phyloP scores from a whole-genome alignment of 352 stramenopile genomes.

The Pythium inflatum region DNA sequence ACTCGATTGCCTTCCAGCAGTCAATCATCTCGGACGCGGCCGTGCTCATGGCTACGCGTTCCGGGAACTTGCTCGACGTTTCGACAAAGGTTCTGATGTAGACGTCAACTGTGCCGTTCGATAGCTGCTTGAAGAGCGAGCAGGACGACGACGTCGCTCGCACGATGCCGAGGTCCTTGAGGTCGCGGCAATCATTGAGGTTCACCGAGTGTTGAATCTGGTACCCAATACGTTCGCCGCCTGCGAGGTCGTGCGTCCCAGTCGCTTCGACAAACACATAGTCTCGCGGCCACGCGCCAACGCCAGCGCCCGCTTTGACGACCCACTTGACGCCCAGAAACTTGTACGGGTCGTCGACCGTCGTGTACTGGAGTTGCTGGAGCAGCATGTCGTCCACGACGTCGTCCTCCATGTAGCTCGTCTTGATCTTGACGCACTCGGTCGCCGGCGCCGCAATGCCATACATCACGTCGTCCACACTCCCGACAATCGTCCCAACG shows the following conservation, averaged over 20 bases:
- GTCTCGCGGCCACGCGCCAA: slow-evolving; percentile 42
- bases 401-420: slow-evolving; percentile 15
- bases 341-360: slow-evolving; percentile 29
- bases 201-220: slow-evolving; percentile 46
- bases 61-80: slow-evolving; percentile 18
- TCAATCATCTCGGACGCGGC: slow-evolving; percentile 31
- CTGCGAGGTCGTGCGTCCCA: slow-evolving; percentile 36
- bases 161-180: slow-evolving; percentile 15
- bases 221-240: slow-evolving; percentile 50
- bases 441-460: slow-evolving; percentile 37
- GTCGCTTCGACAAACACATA: slow-evolving; percentile 56
- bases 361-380: slow-evolving; percentile 47
- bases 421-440: slow-evolving; percentile 18
- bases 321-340: slow-evolving; percentile 37
- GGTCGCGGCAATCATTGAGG: slow-evolving; percentile 18
- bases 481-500: slow-evolving; percentile 18
- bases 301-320: slow-evolving; percentile 27
- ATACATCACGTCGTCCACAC: slow-evolving; percentile 24
- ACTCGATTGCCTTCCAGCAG: slow-evolving; percentile 35
- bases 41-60: slow-evolving; percentile 26
- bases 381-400: slow-evolving; percentile 45
- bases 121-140: slow-evolving; percentile 20
- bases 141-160: slow-evolving; percentile 19
- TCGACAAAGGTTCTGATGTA: slow-evolving; percentile 36
- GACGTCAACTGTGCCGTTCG: slow-evolving; percentile 34